Conservation (phyloP, 2,329 filamentous ascomycete genomes). For the Cercospora sojina region DNA sequence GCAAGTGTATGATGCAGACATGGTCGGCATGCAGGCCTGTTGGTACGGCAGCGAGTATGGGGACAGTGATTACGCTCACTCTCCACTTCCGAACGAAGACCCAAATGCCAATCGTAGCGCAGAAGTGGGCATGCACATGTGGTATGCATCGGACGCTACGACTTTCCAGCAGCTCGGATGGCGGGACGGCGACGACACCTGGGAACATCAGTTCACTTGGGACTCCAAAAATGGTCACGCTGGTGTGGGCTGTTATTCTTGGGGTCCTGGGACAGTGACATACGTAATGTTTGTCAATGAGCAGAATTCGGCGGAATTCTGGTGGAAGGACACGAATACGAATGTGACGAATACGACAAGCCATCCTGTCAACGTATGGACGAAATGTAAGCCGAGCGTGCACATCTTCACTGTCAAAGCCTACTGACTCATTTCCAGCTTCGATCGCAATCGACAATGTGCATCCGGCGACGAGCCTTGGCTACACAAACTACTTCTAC, state of each 20-base stretch:
- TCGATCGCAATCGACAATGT: conserved; percentile 39
- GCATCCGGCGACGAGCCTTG: conserved; percentile 42
- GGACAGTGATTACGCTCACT: conserved; percentile 42
- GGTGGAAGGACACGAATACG: conserved; percentile 47
- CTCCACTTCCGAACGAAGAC: conserved; percentile 35
- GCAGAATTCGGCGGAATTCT: conserved; percentile 43
- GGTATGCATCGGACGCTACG: conserved; percentile 43
- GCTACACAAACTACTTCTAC: conserved; percentile 47
- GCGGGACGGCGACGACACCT: conserved; percentile 41
- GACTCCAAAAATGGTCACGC: conserved; percentile 44
- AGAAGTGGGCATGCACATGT: conserved; percentile 46
- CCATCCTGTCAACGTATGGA: conserved; percentile 46
- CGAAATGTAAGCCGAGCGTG: conserved; percentile 27
- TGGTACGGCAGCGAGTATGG: conserved; percentile 42
- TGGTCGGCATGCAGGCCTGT: conserved; percentile 42
- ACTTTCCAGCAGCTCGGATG: conserved; percentile 46
- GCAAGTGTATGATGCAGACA: conserved; percentile 34
- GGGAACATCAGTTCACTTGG: conserved; percentile 42
- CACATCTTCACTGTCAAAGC: neutral
- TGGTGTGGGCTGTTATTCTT: conserved; percentile 29
- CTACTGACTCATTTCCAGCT: neutral
- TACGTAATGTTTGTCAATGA: conserved; percentile 48
- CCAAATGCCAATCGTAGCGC: conserved; percentile 32
- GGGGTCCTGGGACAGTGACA: conserved; percentile 35
- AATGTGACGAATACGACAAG: conserved; percentile 31